Percentiles rank a stretch among this genome's conserved stretches.
These are phyloP conservation scores for Psilocybe tampanensis DNA, from an alignment of 768 basidiomycete species.

Conservation along the genomic window DNA sequence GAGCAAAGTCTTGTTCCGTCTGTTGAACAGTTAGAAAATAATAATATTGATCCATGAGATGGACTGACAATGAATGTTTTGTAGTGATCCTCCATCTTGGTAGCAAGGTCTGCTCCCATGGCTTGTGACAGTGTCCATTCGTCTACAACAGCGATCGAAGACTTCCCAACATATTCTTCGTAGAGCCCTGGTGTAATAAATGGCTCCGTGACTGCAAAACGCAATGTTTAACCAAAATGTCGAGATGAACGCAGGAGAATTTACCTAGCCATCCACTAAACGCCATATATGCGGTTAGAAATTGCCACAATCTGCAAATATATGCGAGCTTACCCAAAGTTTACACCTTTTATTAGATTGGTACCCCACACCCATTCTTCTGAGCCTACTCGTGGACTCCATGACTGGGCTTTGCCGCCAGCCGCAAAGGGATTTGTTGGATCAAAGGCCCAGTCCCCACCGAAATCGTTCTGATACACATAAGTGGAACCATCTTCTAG, in stretches of 20 bases:
- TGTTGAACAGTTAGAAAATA: conserved; percentile 13
- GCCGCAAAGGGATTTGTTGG: conserved; percentile 70
- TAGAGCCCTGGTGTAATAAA: conserved; percentile 74
- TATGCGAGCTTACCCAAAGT: conserved; percentile 49
- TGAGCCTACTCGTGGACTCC: conserved; percentile 71
- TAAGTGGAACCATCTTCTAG: conserved; percentile 79
- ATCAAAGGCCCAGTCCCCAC: conserved; percentile 82
- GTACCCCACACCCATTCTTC: conserved; percentile 74
- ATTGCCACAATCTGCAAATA: conserved; percentile 15
- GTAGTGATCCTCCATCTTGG: conserved; percentile 80
- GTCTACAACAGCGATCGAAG: conserved; percentile 52
- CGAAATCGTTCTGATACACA: conserved; percentile 77
- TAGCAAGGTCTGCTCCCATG: conserved; percentile 66
- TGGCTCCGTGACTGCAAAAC: conserved; percentile 63
- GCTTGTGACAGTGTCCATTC: conserved; percentile 76
- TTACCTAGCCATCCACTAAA: conserved; percentile 47
- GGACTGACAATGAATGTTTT: conserved; percentile 76
- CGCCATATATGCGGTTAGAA: conserved; percentile 11
- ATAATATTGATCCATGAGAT: background rate
- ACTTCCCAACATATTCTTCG: conserved; percentile 55
- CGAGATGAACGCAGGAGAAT: conserved; percentile 7
- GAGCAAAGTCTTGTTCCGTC: conserved; percentile 39
- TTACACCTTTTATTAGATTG: conserved; percentile 56
- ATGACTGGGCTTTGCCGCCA: conserved; percentile 78
- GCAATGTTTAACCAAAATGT: background rate